Conservation (phyloP, 805 yeast genomes). For the Candida dendrica region DNA sequence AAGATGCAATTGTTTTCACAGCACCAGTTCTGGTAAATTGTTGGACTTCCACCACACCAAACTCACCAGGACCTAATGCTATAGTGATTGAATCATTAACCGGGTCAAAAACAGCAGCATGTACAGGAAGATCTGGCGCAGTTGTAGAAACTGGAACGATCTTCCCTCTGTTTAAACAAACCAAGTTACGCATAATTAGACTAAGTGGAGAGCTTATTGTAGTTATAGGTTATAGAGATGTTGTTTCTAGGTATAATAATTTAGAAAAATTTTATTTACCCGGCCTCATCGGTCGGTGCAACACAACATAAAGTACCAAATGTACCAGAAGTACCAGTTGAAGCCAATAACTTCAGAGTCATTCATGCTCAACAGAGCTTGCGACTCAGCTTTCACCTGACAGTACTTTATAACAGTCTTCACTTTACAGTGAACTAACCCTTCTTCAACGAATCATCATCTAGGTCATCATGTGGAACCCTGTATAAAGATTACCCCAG, state of each 20-base stretch:
- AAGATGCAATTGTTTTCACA: conserved; percentile 50
- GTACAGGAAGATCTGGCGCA: conserved; percentile 57
- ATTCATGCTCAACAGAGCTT: too few species aligned
- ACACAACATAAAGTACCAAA: too few species aligned
- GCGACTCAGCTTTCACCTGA: too few species aligned
- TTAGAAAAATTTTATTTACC: neutral
- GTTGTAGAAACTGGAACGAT: conserved; percentile 46
- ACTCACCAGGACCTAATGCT: conserved; percentile 49
- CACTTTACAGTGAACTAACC: too few species aligned
- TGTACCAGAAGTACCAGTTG: too few species aligned
- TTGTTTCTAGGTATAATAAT: neutral
- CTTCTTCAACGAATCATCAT: too few species aligned
- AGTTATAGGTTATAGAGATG: neutral
- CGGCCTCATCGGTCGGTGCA: neutral
- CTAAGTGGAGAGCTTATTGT: neutral
- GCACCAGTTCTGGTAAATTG: conserved; percentile 62
- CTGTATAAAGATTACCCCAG: too few species aligned
- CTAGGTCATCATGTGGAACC: too few species aligned
- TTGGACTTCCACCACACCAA: conserved; percentile 64
- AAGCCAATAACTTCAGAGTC: too few species aligned
- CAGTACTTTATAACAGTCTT: too few species aligned
- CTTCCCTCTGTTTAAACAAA: conserved; percentile 46
- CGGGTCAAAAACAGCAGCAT: conserved; percentile 59
- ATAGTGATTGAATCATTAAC: conserved; percentile 67
- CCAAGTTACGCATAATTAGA: conserved; percentile 37